Evolutionary conservation across 2,329 filamentous ascomycete species (phyloP), one percentile per base, ranked within the genome.

Genomic region (Aspergillus hiratsukae): DNA sequence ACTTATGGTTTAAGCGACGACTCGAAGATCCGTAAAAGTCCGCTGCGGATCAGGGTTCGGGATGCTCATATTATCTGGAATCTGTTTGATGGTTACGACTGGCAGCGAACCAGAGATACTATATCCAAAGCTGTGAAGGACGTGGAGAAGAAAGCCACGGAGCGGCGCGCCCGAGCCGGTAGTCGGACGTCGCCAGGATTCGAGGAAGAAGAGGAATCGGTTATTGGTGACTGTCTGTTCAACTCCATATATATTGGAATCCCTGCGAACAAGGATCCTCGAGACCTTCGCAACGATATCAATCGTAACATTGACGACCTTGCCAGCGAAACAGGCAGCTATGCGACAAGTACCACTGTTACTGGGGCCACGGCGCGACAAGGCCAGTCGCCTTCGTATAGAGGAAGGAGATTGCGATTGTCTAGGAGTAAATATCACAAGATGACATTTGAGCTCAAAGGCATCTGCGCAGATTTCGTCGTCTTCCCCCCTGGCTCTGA

Each of bases 181-280:
- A 83, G 84, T 53, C 77, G 83, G 58, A 79, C 82, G 53, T 77
- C 81, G 8, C 79, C 82, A 53, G 72, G 76, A 35, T 71, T 79
- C 67, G 70, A 83, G 72, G 66, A 88, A 37, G 89, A 96, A 50
- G 88, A 92, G 46, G 89, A 92, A 72, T 90, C 86, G 11, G 89
- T 89, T 5, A 95, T 97, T 72, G 91, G 91, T 5, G 95, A 99
- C 70, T 96, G 95, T 64, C 80, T 99, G 17, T 99, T 99, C 81
- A 97, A 99, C 71, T 99, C 94, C 0, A 96, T 99, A 54, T 99
- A 97, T 76, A 97, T 99, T 65, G 91, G 90, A 14, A 89, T 99
- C 19, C 89, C 93, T 0, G 83, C 89, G 10, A 94, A 92, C 64
- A 85, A 88, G 56, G 93, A 97, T 64, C 91, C 91, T 4, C 84